Percentiles rank a stretch among this genome's conserved stretches.
These are phyloP conservation scores for Diaporthe aspalathi DNA, from an alignment of 2,329 filamentous ascomycete genomes.

Conservation along the genomic window DNA sequence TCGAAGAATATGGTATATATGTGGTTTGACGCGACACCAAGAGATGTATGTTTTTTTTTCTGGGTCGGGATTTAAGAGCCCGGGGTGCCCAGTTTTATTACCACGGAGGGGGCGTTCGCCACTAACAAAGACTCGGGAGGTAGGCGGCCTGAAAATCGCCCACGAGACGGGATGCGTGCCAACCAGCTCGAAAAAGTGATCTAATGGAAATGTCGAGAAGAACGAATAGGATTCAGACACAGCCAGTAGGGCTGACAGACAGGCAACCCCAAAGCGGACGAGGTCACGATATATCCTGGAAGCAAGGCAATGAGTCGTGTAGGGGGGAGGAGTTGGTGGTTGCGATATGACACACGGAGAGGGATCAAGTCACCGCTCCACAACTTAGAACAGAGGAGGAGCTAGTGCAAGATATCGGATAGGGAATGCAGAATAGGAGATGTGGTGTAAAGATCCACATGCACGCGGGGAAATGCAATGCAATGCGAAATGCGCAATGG, in stretches of 20 bases:
- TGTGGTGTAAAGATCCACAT: conserved; percentile 27
- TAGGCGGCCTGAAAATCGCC: background rate
- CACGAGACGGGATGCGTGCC: background rate
- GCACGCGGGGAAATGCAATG: conserved; percentile 28
- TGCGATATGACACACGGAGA: conserved; percentile 23
- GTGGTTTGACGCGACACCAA: background rate
- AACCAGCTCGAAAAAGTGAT: background rate
- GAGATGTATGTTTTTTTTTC: background rate
- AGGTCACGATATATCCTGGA: conserved; percentile 23
- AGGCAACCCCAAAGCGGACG: background rate
- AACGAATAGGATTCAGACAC: background rate
- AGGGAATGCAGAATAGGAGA: background rate
- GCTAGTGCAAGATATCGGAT: conserved; percentile 23
- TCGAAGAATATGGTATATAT: background rate
- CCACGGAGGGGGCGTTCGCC: conserved; percentile 24
- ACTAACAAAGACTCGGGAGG: conserved; percentile 19
- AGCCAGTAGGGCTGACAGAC: conserved; percentile 13
- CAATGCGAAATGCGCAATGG: conserved; percentile 11
- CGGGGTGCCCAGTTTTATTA: conserved; percentile 11
- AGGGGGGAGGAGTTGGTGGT: background rate
- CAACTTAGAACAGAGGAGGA: background rate
- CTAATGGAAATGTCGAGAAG: background rate
- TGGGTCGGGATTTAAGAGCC: background rate
- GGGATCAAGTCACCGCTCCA: background rate
- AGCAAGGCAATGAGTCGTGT: conserved; percentile 16